A percentile compares a stretch with the other conserved stretches of the same genome.
phyloP scores from a whole-genome alignment of 306 rosid genomes.

The cucumber (Cucumis sativus) region Cucumber_9930_V3 NC_026658.2:14090501-14091000 shows the following conservation, averaged over 20 bases:
- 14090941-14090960: neutral
- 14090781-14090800: no score
- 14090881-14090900: no score
- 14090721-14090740: no score
- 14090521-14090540: neutral
- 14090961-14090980: neutral
- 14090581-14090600: neutral
- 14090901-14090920: neutral
- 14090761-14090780: no score
- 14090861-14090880: no score
- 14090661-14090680: neutral
- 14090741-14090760: no score
- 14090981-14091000: slow-evolving; percentile 19
- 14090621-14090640: neutral
- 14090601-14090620: neutral
- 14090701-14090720: neutral
- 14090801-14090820: no score
- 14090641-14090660: neutral
- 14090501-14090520: neutral
- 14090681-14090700: neutral
- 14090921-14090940: neutral
- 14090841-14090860: no score
- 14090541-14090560: neutral
- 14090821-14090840: no score
- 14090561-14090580: neutral